Percentiles rank a stretch among this genome's conserved stretches.
phyloP scores from a whole-genome alignment of 331 rosid species.

The Phaseolus coccineus region DNA sequence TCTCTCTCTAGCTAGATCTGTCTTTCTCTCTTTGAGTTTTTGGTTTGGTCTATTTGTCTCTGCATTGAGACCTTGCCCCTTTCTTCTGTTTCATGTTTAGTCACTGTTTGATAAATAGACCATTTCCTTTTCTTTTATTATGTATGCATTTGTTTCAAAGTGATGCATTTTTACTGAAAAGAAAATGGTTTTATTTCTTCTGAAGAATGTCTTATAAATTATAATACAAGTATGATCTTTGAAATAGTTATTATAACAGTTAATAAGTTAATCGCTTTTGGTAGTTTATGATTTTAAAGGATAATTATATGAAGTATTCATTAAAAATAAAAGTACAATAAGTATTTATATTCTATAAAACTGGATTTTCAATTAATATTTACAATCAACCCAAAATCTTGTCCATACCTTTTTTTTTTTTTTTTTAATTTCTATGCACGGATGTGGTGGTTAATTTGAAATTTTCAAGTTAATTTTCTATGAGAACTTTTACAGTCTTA shows the following conservation, averaged over 20 bases:
- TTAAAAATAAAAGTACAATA: neutral
- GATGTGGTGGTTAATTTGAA: neutral
- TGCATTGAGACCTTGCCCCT: neutral
- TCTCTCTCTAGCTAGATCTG: neutral
- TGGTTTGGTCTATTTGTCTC: neutral
- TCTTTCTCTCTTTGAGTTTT: neutral
- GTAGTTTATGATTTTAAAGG: too few relatives aligned
- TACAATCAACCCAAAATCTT: neutral
- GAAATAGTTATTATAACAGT: too few relatives aligned
- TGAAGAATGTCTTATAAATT: too few relatives aligned
- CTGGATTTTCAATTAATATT: neutral
- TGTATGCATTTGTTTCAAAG: neutral
- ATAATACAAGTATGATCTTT: too few relatives aligned
- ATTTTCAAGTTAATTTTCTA: neutral
- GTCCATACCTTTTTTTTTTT: too few relatives aligned
- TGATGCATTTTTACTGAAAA: neutral
- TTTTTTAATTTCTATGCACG: neutral
- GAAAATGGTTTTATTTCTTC: too few relatives aligned
- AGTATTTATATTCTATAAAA: neutral
- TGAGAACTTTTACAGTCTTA: neutral
- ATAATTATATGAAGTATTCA: too few relatives aligned
- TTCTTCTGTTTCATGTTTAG: slow-evolving; percentile 23
- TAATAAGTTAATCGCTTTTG: too few relatives aligned
- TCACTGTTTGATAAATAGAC: neutral
- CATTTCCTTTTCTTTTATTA: neutral